phyloP scores from a whole-genome alignment of 2,329 filamentous ascomycete genomes.

The Aspergillus transmontanensis region DNA sequence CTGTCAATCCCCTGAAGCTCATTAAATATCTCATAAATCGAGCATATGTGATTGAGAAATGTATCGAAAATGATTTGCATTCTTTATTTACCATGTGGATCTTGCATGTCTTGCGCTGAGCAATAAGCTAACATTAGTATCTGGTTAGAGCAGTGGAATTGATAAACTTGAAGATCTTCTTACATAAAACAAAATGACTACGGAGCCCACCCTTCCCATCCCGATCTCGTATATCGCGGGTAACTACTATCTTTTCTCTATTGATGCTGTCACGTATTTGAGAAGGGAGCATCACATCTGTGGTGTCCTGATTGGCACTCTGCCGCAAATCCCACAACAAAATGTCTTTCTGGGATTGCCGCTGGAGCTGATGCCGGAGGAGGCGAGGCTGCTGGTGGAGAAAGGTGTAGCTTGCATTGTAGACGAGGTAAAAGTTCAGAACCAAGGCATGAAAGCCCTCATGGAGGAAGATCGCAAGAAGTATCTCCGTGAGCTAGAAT shows the following conservation, averaged over 20 bases:
- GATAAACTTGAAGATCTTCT: not conserved
- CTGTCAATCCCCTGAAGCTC: constrained; percentile 82
- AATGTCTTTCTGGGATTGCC: constrained; percentile 91
- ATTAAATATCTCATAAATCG: constrained; percentile 36
- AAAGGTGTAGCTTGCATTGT: constrained; percentile 76
- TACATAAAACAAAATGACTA: constrained; percentile 29
- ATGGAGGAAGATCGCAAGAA: constrained; percentile 60
- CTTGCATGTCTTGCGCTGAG: constrained; percentile 8
- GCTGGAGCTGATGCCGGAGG: constrained; percentile 86
- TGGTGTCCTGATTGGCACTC: constrained; percentile 80
- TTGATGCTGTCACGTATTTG: constrained; percentile 74
- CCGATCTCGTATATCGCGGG: constrained; percentile 79
- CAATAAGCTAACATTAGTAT: constrained; percentile 26
- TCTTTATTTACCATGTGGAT: constrained; percentile 13
- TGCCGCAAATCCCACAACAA: constrained; percentile 91
- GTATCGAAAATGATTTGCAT: constrained; percentile 41
- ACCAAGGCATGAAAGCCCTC: constrained; percentile 61
- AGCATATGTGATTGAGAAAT: constrained; percentile 48
- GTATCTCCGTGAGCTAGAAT: constrained; percentile 61
- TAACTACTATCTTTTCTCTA: constrained; percentile 87
- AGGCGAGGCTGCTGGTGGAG: constrained; percentile 78
- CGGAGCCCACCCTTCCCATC: constrained; percentile 57
- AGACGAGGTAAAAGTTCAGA: constrained; percentile 75
- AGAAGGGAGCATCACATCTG: constrained; percentile 81
- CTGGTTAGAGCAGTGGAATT: not conserved